Evolutionary conservation across 2,329 filamentous ascomycete species (phyloP).

Genomic region (Exophiala xenobiotica): DNA sequence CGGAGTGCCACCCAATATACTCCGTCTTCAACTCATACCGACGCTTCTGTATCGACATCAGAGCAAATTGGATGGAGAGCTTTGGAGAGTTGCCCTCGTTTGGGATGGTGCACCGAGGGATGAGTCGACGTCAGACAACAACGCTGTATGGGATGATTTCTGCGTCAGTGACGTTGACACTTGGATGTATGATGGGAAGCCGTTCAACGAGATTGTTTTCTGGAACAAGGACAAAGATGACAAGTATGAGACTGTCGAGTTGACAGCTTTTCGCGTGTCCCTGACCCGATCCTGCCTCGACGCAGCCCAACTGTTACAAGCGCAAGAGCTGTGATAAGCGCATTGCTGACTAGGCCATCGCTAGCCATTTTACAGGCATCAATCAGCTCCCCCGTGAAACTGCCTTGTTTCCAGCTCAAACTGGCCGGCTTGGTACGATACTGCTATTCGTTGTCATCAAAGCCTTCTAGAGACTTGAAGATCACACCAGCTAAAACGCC

Average conservation of each 20-base stretch:
- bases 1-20: background rate
- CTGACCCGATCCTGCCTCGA: background rate
- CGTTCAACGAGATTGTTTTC: conserved; percentile 39
- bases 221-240: conserved; percentile 32
- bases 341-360: too few species aligned
- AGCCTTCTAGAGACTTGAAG: background rate
- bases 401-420: too few species aligned
- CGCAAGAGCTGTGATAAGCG: background rate
- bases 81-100: background rate
- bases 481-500: conserved; percentile 11
- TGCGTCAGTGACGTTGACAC: conserved; percentile 37
- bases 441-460: background rate
- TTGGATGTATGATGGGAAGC: conserved; percentile 35
- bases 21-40: conserved; percentile 23
- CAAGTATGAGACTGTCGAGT: conserved; percentile 31
- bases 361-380: too few species aligned
- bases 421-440: background rate
- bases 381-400: too few species aligned
- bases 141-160: conserved; percentile 35
- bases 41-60: conserved; percentile 23
- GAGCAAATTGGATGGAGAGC: conserved; percentile 19
- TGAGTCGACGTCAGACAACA: background rate
- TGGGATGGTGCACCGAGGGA: background rate
- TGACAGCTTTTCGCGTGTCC: conserved; percentile 35
- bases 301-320: too few species aligned